phyloP scores from a whole-genome alignment of 768 basidiomycete species.

The Vararia minispora region DNA sequence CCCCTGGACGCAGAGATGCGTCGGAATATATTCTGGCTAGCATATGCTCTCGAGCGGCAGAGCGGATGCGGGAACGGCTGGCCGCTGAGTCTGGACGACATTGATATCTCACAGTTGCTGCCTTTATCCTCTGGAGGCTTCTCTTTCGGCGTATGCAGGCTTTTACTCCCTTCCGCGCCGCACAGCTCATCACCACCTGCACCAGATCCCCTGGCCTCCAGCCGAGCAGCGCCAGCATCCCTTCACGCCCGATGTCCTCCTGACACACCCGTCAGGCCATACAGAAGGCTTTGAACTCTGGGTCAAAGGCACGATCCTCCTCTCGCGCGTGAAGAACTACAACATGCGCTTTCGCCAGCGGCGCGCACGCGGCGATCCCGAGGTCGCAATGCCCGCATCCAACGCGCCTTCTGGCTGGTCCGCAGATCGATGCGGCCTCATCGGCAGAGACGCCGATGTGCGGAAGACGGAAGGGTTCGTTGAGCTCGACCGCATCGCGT shows the following conservation, averaged over 20 bases:
- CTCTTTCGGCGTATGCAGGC: slow-evolving; percentile 42
- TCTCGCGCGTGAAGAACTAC: slow-evolving; percentile 52
- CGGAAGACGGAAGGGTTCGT: slow-evolving; percentile 21
- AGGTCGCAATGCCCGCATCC: slow-evolving; percentile 23
- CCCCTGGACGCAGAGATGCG: slow-evolving; percentile 61
- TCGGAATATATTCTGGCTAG: slow-evolving; percentile 64
- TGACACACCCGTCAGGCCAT: slow-evolving; percentile 46
- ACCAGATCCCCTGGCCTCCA: slow-evolving; percentile 39
- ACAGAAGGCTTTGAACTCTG: slow-evolving; percentile 65
- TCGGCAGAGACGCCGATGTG: too few species aligned
- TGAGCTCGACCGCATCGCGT: slow-evolving; percentile 19
- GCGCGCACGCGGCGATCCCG: slow-evolving; percentile 47
- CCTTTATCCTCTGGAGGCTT: slow-evolving; percentile 52
- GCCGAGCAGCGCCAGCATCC: slow-evolving; percentile 53
- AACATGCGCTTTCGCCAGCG: slow-evolving; percentile 54
- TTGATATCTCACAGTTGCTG: slow-evolving; percentile 61
- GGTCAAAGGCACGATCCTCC: slow-evolving; percentile 55
- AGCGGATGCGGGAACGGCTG: slow-evolving; percentile 61
- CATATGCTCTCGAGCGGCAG: slow-evolving; percentile 58
- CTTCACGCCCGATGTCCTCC: slow-evolving; percentile 47
- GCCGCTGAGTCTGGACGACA: slow-evolving; percentile 61
- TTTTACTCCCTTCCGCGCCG: slow-evolving; percentile 2
- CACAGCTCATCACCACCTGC: slow-evolving; percentile 6
- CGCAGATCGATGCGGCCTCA: slow-evolving; percentile 2
- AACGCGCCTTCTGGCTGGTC: slow-evolving; percentile 9